Evolutionary conservation across 176 grass and related monocot species (phyloP).

Genomic region (Saccharum spontaneum): DNA sequence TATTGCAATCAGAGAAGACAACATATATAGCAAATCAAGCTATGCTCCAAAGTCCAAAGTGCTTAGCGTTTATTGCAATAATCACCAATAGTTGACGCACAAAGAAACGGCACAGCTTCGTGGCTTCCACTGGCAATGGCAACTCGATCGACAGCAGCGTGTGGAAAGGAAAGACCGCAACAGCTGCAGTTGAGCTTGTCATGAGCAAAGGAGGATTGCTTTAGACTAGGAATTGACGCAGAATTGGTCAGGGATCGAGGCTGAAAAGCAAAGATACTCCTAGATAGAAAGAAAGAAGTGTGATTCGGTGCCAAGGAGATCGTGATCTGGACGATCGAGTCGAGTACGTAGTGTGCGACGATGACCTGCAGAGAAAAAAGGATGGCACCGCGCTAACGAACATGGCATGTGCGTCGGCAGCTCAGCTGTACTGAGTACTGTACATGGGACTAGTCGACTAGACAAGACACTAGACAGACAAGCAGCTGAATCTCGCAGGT

Average conservation of each 20-base stretch:
- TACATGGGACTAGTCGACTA: no score
- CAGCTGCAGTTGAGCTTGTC: neutral
- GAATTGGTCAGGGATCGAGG: neutral
- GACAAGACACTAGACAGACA: no score
- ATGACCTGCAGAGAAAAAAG: neutral
- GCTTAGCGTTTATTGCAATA: no score
- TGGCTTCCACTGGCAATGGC: neutral
- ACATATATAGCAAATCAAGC: neutral
- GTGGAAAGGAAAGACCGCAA: neutral
- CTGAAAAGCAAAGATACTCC: neutral
- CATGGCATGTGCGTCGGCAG: neutral
- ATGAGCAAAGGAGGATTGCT: neutral
- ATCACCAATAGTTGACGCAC: neutral
- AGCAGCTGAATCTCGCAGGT: neutral
- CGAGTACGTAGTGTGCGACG: neutral
- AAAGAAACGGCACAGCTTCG: neutral
- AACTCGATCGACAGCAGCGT: constrained; percentile 11
- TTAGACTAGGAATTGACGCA: neutral
- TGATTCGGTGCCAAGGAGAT: neutral
- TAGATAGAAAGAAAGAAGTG: neutral
- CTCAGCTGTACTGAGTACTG: no score
- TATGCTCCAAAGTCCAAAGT: neutral
- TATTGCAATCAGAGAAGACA: neutral
- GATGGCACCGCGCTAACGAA: neutral
- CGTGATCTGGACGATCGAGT: neutral